Percentiles rank a stretch among this genome's conserved stretches.
These are phyloP conservation scores for Colletotrichum orbiculare DNA, from an alignment of 2,329 filamentous ascomycete genomes.

Conservation along the genomic window DNA sequence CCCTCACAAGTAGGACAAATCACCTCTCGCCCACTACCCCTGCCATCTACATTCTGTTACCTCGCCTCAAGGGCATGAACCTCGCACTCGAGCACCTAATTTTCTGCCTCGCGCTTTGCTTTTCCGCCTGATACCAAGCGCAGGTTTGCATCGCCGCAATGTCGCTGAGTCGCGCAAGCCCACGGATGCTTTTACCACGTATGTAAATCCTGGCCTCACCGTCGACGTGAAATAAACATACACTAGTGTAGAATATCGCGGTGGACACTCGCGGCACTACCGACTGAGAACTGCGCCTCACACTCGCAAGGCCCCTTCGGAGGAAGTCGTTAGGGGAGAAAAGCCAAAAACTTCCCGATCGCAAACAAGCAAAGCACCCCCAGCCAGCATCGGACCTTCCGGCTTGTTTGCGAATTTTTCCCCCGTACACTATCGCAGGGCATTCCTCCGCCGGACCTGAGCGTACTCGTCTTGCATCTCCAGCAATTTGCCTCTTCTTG, in stretches of 20 bases:
- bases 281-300: constrained; percentile 11
- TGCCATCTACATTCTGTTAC: no score
- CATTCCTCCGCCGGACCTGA: constrained; percentile 13
- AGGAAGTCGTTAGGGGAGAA: constrained; percentile 1
- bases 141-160: no score
- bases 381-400: constrained; percentile 15
- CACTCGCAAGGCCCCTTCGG: constrained; percentile 16
- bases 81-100: no score
- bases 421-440: constrained; percentile 5
- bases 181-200: background rate
- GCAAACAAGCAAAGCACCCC: constrained; percentile 27
- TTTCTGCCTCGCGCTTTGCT: background rate
- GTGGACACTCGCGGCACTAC: constrained; percentile 26
- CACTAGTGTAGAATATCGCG: background rate
- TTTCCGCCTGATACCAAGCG: no score
- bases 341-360: constrained; percentile 17
- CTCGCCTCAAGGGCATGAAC: no score
- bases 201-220: background rate
- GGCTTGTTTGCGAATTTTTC: constrained; percentile 7
- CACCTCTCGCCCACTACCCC: no score
- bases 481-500: constrained; percentile 1
- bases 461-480: constrained; percentile 23
- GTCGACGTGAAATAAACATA: constrained; percentile 7
- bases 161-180: no score
- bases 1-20: no score